phyloP scores from a whole-genome alignment of 2,329 filamentous ascomycete species.

The Claviceps maximensis region DNA sequence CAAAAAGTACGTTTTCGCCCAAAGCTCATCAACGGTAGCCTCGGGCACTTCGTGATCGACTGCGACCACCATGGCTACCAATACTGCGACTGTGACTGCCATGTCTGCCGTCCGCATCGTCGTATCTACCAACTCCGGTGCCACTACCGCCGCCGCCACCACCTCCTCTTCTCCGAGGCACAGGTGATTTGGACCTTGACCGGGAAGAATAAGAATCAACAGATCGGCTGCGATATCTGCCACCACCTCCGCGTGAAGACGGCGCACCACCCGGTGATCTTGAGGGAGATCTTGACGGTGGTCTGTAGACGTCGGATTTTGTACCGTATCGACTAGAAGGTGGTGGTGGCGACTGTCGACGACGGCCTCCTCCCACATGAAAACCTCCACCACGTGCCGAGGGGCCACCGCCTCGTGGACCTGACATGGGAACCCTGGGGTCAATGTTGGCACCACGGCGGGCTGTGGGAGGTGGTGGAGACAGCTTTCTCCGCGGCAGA shows the following conservation, averaged over 20 bases:
- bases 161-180: conserved; percentile 22
- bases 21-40: conserved; percentile 17
- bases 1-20: neutral
- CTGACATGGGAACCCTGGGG: conserved; percentile 25
- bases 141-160: conserved; percentile 18
- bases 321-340: conserved; percentile 25
- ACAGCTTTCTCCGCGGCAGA: conserved; percentile 70
- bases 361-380: conserved; percentile 18
- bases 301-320: conserved; percentile 47
- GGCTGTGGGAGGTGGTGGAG: conserved; percentile 60
- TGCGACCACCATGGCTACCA: conserved; percentile 26
- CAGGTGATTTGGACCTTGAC: conserved; percentile 32
- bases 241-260: conserved; percentile 17
- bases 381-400: conserved; percentile 15
- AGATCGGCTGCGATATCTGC: conserved; percentile 33
- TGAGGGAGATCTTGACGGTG: conserved; percentile 37
- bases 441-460: conserved; percentile 48
- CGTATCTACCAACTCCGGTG: conserved; percentile 15
- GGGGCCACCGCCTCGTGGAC: conserved; percentile 20
- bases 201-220: conserved; percentile 31
- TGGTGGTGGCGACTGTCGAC: conserved; percentile 23
- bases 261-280: conserved; percentile 30
- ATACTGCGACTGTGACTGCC: conserved; percentile 38
- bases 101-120: conserved; percentile 15
- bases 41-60: conserved; percentile 26